Evolutionary conservation across 345 rosid genomes (phyloP).

Genomic region (Camelina neglecta): DNA sequence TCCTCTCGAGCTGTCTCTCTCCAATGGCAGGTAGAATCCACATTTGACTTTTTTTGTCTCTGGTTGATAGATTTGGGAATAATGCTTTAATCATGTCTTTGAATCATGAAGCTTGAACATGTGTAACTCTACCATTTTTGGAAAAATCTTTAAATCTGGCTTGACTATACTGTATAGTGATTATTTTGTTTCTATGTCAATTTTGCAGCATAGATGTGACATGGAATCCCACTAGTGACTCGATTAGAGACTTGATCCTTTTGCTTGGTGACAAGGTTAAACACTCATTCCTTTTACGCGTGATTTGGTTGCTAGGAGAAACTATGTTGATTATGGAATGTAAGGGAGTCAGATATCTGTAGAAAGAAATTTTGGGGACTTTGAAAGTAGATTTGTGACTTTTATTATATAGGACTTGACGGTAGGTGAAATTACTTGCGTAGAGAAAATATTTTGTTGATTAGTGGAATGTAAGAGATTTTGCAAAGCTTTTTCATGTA

Average conservation of each 20-base stretch:
- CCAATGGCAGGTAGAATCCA: slow-evolving; percentile 54
- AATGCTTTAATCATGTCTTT: slow-evolving; percentile 15
- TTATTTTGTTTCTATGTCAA: slow-evolving; percentile 12
- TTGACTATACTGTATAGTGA: not conserved
- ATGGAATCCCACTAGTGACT: slow-evolving; percentile 66
- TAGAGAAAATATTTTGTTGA: slow-evolving; percentile 9
- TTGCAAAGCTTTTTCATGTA: not conserved
- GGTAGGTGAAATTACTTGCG: not conserved
- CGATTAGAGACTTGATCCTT: slow-evolving; percentile 60
- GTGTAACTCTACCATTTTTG: slow-evolving; percentile 35
- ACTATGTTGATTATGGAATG: not conserved
- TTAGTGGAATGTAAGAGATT: not conserved
- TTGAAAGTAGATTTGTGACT: not conserved
- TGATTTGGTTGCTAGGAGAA: slow-evolving; percentile 33
- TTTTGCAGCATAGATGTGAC: slow-evolving; percentile 55
- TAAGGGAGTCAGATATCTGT: not conserved
- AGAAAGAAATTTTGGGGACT: not conserved
- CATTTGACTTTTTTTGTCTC: slow-evolving; percentile 5
- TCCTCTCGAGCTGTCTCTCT: slow-evolving; percentile 68
- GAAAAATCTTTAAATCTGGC: slow-evolving; percentile 38
- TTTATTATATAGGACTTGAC: not conserved
- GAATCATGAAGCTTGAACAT: slow-evolving; percentile 6
- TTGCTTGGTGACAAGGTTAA: slow-evolving; percentile 66
- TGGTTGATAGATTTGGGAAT: slow-evolving; percentile 19
- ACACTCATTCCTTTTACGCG: slow-evolving; percentile 14